phyloP scores from a whole-genome alignment of 2,329 filamentous ascomycete genomes.

The Fusarium lateritium region DNA sequence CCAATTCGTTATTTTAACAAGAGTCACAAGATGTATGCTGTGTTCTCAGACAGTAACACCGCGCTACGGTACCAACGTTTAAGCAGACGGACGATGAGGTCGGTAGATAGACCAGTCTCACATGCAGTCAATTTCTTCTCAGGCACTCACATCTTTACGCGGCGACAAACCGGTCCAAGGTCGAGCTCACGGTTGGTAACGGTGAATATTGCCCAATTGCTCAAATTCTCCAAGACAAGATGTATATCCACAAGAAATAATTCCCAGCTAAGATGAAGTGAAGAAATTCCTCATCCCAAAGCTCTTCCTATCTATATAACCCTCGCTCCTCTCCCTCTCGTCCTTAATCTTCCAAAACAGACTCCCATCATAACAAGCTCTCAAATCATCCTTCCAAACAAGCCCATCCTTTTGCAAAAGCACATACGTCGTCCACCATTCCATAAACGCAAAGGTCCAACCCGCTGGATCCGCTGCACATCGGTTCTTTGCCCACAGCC shows the following conservation, averaged over 20 bases:
- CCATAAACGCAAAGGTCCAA: slow-evolving; percentile 40
- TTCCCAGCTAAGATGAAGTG: not conserved
- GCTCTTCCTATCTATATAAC: slow-evolving; percentile 3
- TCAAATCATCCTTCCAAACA: slow-evolving; percentile 69
- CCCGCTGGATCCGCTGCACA: slow-evolving; percentile 43
- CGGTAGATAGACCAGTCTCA: no score
- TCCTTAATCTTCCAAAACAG: slow-evolving; percentile 43
- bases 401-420: slow-evolving; percentile 67
- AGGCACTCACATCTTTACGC: no score
- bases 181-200: not conserved
- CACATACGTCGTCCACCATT: slow-evolving; percentile 62
- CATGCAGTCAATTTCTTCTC: no score
- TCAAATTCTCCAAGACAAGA: no score
- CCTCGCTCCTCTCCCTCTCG: slow-evolving; percentile 4
- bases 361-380: slow-evolving; percentile 44
- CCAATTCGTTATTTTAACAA: no score
- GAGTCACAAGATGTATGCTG: no score
- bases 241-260: not conserved
- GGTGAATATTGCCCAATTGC: not conserved
- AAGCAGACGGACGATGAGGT: no score
- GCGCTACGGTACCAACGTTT: no score
- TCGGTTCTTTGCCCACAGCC: slow-evolving; percentile 58
- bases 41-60: no score
- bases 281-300: slow-evolving; percentile 32
- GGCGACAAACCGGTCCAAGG: no score